Base-by-base conservation (phyloP, 768 basidiomycete species). In the Leccinum pellstonianum region DNA sequence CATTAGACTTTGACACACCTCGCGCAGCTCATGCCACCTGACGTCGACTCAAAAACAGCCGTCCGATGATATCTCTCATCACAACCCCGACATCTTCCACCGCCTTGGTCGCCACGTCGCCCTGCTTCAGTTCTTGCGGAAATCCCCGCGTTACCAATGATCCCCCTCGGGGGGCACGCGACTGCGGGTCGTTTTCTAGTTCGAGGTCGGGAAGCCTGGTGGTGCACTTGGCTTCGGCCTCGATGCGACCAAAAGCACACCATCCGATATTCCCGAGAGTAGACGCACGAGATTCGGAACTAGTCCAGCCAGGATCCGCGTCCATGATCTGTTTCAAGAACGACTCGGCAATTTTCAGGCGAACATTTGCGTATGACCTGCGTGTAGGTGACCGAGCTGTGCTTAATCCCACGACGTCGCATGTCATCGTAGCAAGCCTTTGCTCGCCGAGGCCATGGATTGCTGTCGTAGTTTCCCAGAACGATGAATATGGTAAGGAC, bases 41-140 rank as follows among this genome's bases (percentile, higher is more conserved):
- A 60, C 92, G 81, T 64, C 85, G 80, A 38, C 73, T 76, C 43
- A 90, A 82, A 27, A 27, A 27, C 27, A 27, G 27, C 27, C 27
- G 27, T 27, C 27, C 27, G 27, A 27, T 27, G 27, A 27, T 27
- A 27, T 27, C 27, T 27, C 27, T 77, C 49, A 95, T 83, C 11
- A 94, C 86, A 14, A 72, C 79, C 14, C 80, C 84, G 49, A 95
- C 73, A 71, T 95, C 94, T 65, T 89, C 86, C 7, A 93, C 88
- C 0, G 91, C 93, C 74, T 95, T 93, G 12, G 82, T 84, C 41
- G 94, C 91, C 17, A 93, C 76, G 70, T 93, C 92, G 0, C 91
- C 92, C 55, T 81, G 81, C 27, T 78, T 11, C 33, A 91, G 75
- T 91, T 90, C 66, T 80, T 77, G 61, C 78, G 76, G 76, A 95